These are phyloP conservation scores for Aureobasidium namibiae DNA, from an alignment of 2,329 filamentous ascomycete species.

Conservation along the genomic window DNA sequence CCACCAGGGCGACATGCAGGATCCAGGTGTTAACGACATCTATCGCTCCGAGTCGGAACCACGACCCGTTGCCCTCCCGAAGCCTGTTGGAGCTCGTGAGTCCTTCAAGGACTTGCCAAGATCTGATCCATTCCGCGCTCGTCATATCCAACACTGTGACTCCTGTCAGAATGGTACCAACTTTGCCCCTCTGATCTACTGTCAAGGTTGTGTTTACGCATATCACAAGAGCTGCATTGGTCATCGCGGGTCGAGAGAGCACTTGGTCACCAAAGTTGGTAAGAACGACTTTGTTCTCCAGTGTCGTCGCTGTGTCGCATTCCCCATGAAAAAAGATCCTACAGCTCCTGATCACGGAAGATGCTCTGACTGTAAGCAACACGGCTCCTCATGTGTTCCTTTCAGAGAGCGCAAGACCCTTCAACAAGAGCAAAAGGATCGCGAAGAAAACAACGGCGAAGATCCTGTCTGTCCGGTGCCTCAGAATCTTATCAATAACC, in stretches of 20 bases:
- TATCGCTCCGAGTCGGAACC: slow-evolving; percentile 37
- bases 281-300: slow-evolving; percentile 76
- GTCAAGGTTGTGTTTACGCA: slow-evolving; percentile 79
- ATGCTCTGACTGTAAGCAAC: slow-evolving; percentile 61
- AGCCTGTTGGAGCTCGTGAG: slow-evolving; percentile 59
- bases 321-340: slow-evolving; percentile 58
- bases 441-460: slow-evolving; percentile 66
- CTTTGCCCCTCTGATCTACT: slow-evolving; percentile 69
- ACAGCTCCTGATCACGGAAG: slow-evolving; percentile 60
- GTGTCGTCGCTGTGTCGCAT: slow-evolving; percentile 74
- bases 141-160: slow-evolving; percentile 65
- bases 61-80: slow-evolving; percentile 36
- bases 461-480: slow-evolving; percentile 66
- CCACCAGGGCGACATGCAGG: slow-evolving; percentile 42
- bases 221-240: slow-evolving; percentile 84
- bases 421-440: slow-evolving; percentile 74
- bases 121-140: slow-evolving; percentile 58
- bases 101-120: slow-evolving; percentile 56
- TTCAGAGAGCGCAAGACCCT: slow-evolving; percentile 67
- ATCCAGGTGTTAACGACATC: slow-evolving; percentile 51
- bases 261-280: slow-evolving; percentile 78
- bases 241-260: slow-evolving; percentile 63
- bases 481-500: slow-evolving; percentile 61
- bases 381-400: slow-evolving; percentile 62
- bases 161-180: slow-evolving; percentile 55